Base-by-base conservation (phyloP, 164 flowering plant genomes). In the Macadamia integrifolia region DNA sequence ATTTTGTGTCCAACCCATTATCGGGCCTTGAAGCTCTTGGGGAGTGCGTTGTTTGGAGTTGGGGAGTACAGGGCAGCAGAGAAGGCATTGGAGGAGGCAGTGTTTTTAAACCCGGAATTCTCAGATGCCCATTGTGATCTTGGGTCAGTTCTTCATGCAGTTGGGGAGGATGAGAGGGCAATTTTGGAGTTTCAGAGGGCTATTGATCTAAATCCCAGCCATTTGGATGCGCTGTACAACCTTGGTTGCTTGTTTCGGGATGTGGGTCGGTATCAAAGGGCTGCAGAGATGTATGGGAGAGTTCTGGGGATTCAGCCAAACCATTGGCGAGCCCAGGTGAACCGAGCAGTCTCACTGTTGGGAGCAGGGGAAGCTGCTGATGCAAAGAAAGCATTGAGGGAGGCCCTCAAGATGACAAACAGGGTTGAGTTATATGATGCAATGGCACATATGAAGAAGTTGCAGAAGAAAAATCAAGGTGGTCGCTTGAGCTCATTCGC, bases 81-180 rank as follows among this genome's bases (percentile, higher is more conserved):
- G 75, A 94, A 92, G 75, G 98, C 99, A 7, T 80, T 92, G 66
- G 99, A 89, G 71, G 99, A 95, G 82, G 96, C 97, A 11, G 86
- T 92, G 48, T 92, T 87, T 66, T 75, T 95, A 87, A 89, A 88
- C 79, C 77, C 84, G 7, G 99, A 94, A 70, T 94, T 88, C 72
- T 96, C 96, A 0, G 99, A 94, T 81, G 99, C 99, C 0, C 99
- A 95, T 76, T 95, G 99, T 73, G 99, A 95, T 78, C 72, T 95
- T 72, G 99, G 93, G 13, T 95, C 99, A 3, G 92, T 97, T n/a
- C 81, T 95, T 73, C 98, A 91, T 73, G 89, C 99, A 5, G 71
- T 88, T 84, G 86, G 88, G 28, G 98, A 94, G 68, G 90, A 92
- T 72, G 99, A 94, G 75, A 85, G 81, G 81, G 99, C 98, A 11